phyloP scores from a whole-genome alignment of 768 basidiomycete genomes.

The Gymnopilus dilepis region DNA sequence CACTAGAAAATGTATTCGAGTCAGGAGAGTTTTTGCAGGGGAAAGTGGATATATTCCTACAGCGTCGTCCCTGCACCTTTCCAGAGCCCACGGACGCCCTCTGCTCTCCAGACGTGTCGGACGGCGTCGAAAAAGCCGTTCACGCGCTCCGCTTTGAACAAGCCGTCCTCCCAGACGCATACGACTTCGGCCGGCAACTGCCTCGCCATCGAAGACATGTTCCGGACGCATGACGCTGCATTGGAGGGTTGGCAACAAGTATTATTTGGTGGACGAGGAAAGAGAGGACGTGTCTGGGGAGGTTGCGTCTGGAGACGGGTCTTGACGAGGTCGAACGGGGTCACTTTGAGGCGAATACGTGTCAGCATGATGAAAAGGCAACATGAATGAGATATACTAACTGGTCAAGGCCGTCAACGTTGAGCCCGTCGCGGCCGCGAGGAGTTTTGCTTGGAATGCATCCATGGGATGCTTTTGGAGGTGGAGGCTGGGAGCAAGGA shows the following conservation, averaged over 20 bases:
- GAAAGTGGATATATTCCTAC: conserved; percentile 47
- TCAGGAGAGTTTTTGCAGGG: not conserved
- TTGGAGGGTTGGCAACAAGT: conserved; percentile 75
- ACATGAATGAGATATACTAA: conserved; percentile 37
- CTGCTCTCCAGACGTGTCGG: conserved; percentile 76
- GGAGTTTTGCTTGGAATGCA: conserved; percentile 76
- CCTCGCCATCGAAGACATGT: conserved; percentile 76
- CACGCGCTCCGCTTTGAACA: conserved; percentile 73
- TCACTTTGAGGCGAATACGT: conserved; percentile 68
- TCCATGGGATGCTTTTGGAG: conserved; percentile 54
- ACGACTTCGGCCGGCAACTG: conserved; percentile 67
- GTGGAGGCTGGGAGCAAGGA: conserved; percentile 8
- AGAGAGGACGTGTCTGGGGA: conserved; percentile 51
- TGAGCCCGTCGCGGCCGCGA: conserved; percentile 81
- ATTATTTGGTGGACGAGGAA: conserved; percentile 57
- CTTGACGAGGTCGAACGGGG: conserved; percentile 98
- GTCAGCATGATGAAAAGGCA: conserved; percentile 5
- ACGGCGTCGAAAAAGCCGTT: conserved; percentile 89
- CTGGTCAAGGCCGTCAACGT: conserved; percentile 85
- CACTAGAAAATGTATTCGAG: conserved; percentile 45
- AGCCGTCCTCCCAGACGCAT: conserved; percentile 79
- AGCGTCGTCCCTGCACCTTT: conserved; percentile 92
- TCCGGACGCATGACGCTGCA: conserved; percentile 63
- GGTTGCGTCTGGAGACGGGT: conserved; percentile 95
- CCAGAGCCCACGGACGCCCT: conserved; percentile 90